Conservation (phyloP, 176 grass and related monocot genomes). For the Triticum turgidum region DNA sequence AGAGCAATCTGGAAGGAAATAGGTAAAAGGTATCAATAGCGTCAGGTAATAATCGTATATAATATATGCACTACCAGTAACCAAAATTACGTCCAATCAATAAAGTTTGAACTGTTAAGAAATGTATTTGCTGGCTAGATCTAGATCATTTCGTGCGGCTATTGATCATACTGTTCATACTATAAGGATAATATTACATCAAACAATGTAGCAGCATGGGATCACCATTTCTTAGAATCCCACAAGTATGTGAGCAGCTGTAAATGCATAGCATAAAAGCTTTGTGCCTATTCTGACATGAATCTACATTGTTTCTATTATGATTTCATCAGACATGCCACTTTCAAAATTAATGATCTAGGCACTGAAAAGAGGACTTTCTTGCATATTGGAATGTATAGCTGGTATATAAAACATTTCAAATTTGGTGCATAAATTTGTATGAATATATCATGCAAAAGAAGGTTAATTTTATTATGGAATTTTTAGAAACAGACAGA, state of each 20-base stretch:
- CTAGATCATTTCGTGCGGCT: neutral
- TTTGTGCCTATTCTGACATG: neutral
- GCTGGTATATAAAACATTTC: neutral
- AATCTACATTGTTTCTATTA: neutral
- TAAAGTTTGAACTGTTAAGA: neutral
- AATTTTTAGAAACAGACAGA: neutral
- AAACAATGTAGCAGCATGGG: neutral
- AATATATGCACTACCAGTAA: conserved; percentile 20
- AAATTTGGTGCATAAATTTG: neutral
- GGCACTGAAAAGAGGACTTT: neutral
- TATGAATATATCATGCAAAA: neutral
- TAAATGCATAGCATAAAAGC: neutral
- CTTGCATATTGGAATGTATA: neutral
- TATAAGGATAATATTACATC: conserved; percentile 24
- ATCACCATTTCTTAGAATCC: conserved; percentile 16
- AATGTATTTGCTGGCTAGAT: neutral
- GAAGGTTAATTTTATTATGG: neutral
- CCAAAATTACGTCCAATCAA: conserved; percentile 4
- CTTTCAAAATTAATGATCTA: neutral
- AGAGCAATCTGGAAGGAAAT: conserved; percentile 78
- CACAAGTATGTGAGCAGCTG: neutral
- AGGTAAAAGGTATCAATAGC: neutral
- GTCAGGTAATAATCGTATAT: neutral
- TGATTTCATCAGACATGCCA: neutral
- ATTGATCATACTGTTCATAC: neutral